phyloP scores from a whole-genome alignment of 225 moss, liverwort and hornwort species.

The Anthoceros angustus region DNA sequence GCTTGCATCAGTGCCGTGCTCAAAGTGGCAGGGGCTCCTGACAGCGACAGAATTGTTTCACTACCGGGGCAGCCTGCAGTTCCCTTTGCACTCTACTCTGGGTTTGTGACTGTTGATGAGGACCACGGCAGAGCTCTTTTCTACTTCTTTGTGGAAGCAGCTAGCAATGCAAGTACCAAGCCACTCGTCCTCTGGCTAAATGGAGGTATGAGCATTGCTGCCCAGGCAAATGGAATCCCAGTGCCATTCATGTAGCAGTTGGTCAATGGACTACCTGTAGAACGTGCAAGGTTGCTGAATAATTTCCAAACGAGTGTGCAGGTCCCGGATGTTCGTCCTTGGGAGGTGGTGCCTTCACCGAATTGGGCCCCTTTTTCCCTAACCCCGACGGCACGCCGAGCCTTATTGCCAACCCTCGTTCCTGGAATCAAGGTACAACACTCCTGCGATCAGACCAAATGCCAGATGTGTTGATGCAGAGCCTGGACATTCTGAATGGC shows the following conservation, averaged over 20 bases:
- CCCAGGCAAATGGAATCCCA: background rate
- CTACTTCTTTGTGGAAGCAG: conserved; percentile 23
- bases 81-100: conserved; percentile 23
- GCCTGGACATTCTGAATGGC: background rate
- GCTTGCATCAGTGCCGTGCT: too few species aligned
- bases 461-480: background rate
- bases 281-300: background rate
- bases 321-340: conserved; percentile 82
- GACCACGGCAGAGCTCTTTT: conserved; percentile 25
- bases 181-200: conserved; percentile 29
- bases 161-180: conserved; percentile 13
- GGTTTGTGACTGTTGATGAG: conserved; percentile 21
- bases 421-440: conserved; percentile 38
- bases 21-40: too few species aligned
- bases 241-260: too few species aligned
- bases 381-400: conserved; percentile 42
- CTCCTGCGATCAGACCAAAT: background rate
- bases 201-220: conserved; percentile 14
- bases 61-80: conserved; percentile 24
- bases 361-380: conserved; percentile 57
- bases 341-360: conserved; percentile 53
- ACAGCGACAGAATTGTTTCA: conserved; percentile 8
- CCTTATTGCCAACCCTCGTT: conserved; percentile 34
- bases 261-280: too few species aligned
- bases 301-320: conserved; percentile 18